Conservation (phyloP, 2,329 filamentous ascomycete genomes). For the Neofusicoccum sp. region DNA sequence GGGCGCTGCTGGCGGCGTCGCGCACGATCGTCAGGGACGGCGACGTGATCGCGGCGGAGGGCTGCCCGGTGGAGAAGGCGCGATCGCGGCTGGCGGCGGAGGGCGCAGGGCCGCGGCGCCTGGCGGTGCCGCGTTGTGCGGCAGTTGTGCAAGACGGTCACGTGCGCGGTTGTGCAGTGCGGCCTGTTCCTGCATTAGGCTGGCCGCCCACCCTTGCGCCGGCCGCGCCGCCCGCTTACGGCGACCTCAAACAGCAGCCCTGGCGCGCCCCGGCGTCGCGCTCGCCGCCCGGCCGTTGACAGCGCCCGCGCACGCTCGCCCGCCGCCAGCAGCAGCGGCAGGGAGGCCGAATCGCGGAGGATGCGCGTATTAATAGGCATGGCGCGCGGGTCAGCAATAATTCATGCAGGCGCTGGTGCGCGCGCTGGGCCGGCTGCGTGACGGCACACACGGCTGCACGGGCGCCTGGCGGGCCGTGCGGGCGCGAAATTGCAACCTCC, state of each 20-base stretch:
- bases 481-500: constrained; percentile 11
- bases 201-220: constrained; percentile 3
- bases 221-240: not conserved
- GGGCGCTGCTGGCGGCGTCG: not conserved
- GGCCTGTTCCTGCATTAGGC: constrained; percentile 13
- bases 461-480: not conserved
- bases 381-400: constrained; percentile 14
- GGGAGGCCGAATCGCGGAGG: constrained; percentile 12
- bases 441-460: not conserved
- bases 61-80: constrained; percentile 3
- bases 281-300: constrained; percentile 1
- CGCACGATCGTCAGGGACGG: constrained; percentile 11
- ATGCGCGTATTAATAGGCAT: constrained; percentile 20
- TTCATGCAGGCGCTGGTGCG: constrained; percentile 10
- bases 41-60: not conserved
- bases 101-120: not conserved
- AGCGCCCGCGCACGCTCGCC: not conserved
- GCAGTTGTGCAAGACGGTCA: constrained; percentile 5
- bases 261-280: not conserved
- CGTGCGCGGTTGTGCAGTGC: constrained; percentile 10
- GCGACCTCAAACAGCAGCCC: not conserved
- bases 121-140: not conserved
- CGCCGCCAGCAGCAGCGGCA: not conserved
- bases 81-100: constrained; percentile 4
- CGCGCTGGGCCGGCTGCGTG: constrained; percentile 14